phyloP scores from a whole-genome alignment of 2,329 filamentous ascomycete species.

The Trichoderma cornu-damae region DNA sequence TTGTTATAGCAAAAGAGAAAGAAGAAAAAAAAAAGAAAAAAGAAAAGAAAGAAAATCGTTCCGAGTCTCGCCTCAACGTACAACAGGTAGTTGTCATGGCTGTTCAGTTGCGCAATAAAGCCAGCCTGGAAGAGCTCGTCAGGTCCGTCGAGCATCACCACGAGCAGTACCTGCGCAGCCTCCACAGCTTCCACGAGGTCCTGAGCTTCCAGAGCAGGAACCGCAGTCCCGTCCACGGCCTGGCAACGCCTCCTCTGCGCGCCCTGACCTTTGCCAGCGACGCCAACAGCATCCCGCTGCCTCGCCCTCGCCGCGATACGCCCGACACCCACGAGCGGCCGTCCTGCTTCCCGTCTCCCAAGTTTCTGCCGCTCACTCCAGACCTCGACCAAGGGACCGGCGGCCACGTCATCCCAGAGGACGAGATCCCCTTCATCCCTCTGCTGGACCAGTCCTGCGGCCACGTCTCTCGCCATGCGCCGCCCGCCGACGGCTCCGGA shows the following conservation, averaged over 20 bases:
- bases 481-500: conserved; percentile 20
- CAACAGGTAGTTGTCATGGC: no score
- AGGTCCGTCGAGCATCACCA: conserved; percentile 32
- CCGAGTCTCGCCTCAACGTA: no score
- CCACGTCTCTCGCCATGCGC: background rate
- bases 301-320: conserved; percentile 28
- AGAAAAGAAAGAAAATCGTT: no score
- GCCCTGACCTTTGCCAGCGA: conserved; percentile 22
- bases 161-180: conserved; percentile 32
- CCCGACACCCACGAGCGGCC: conserved; percentile 29
- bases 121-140: conserved; percentile 32
- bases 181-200: conserved; percentile 30
- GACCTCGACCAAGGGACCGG: conserved; percentile 19
- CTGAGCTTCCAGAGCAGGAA: conserved; percentile 22
- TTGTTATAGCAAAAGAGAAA: no score
- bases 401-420: conserved; percentile 26
- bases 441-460: conserved; percentile 24
- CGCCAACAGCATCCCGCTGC: conserved; percentile 18
- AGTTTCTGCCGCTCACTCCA: conserved; percentile 25
- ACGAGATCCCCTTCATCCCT: conserved; percentile 32
- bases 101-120: conserved; percentile 20
- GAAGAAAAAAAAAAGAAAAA: background rate
- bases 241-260: conserved; percentile 30
- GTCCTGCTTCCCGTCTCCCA: conserved; percentile 24
- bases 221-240: conserved; percentile 21